Evolutionary conservation across 345 rosid species (phyloP), one percentile per base, ranked within the genome.

Genomic region (Eucalyptus cloeziana): DNA sequence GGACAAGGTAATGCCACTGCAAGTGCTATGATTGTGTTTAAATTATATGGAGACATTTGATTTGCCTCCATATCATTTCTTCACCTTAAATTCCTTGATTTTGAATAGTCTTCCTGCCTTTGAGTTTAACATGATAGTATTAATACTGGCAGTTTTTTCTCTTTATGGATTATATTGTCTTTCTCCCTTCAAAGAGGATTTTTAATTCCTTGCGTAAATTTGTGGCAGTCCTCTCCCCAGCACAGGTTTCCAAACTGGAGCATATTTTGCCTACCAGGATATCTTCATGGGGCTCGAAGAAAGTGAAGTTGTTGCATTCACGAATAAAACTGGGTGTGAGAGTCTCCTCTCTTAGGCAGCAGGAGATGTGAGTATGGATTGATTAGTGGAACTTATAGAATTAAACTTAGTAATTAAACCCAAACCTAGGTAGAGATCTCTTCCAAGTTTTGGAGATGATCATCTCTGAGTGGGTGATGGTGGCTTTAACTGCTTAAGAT

Each of bases 161-260:
- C 83, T 37, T 71, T 37, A 10, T 21, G 83, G 83, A 76, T 76
- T 76, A 37, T 43, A 76, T 40, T 76, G 8, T 37, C 83, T 76
- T 76, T 37, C 14, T 76, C 15, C 47, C 83, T 37, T 40, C 15
- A 76, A 37, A 37, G 43, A 76, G 45, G 50, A 79, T 79, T 45
- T 33, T 86, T 30, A 58, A 50, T 80, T n/a, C 44, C 13, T 27
- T 33, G 43, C 89, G 91, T 92, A 90, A 92, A 93, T 86, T 89
- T 92, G 87, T 92, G 89, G 93, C 97, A 96, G 97, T 94, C 92
- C 95, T 94, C 90, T 95, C 96, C 69, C 95, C 98, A 86, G 94
- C 94, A 87, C 96, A 94, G 94, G 97, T 96, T 89, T 94, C 99
- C 43, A 89, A 89, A 58, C 92, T 94, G 93, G 99, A 96, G 92